Base-by-base conservation (phyloP, 2,329 filamentous ascomycete species). In the Xylaria hypoxylon region DNA sequence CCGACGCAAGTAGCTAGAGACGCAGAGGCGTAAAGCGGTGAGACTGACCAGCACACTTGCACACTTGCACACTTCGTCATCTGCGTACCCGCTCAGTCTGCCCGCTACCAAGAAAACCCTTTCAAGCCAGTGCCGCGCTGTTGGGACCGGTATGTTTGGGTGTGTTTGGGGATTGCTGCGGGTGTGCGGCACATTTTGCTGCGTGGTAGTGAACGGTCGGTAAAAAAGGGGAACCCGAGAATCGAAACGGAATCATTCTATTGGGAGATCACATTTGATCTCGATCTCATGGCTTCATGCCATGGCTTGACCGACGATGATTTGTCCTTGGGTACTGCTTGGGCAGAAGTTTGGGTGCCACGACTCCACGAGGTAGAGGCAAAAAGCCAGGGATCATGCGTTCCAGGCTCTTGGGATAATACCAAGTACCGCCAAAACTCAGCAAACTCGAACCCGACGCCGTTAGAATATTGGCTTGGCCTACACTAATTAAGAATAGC, bases 391-490 rank as follows among this genome's bases (percentile, higher is more conserved):
- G 73, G 72, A 72, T 74, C 67, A 64, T 72, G 71, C 68, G 73
- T 75, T 73, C 74, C 74, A 73, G 71, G 63, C 68, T 71, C 60
- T 69, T 73, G 73, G 74, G 70, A 67, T 50, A 52, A 19, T 38
- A n/a, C n/a, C n/a, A n/a, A n/a, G n/a, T n/a, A n/a, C n/a, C n/a
- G n/a, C n/a, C n/a, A n/a, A n/a, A n/a, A n/a, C n/a, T n/a, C n/a
- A n/a, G n/a, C n/a, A n/a, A n/a, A n/a, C n/a, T n/a, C n/a, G n/a
- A n/a, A n/a, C n/a, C n/a, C n/a, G n/a, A n/a, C n/a, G n/a, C n/a
- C n/a, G n/a, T n/a, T n/a, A n/a, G n/a, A n/a, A n/a, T n/a, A n/a
- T n/a, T n/a, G n/a, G n/a, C n/a, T n/a, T n/a, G n/a, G n/a, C n/a
- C n/a, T n/a, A n/a, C n/a, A n/a, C n/a, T n/a, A n/a, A n/a, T n/a